These are phyloP conservation scores for Solanum acaule DNA, from an alignment of 257 asterid species.

Conservation along the genomic window DNA sequence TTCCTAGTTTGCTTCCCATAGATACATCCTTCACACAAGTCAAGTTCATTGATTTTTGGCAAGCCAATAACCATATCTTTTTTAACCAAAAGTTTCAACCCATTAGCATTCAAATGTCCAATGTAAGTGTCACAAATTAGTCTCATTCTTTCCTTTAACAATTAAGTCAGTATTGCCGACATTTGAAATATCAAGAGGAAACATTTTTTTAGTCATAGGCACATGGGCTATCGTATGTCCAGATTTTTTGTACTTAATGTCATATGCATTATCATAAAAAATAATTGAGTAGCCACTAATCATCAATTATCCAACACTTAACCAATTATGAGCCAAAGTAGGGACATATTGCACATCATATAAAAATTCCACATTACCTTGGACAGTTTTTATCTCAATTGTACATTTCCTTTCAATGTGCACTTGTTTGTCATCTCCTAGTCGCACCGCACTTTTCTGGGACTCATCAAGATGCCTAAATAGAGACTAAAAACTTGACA, in stretches of 20 bases:
- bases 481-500: not conserved
- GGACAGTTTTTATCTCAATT: not conserved
- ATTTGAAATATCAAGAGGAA: no score
- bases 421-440: not conserved
- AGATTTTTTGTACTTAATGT: not conserved
- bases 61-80: slow-evolving; percentile 9
- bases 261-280: not conserved
- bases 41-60: no score
- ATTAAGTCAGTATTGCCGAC: no score
- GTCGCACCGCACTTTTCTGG: no score
- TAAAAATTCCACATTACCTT: not conserved
- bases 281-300: not conserved
- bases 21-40: no score
- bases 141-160: no score
- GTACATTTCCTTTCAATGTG: slow-evolving; percentile 1
- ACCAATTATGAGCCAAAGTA: not conserved
- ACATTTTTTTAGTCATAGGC: no score
- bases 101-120: not conserved
- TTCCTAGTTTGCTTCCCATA: no score
- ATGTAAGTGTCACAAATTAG: not conserved
- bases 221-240: no score
- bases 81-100: not conserved
- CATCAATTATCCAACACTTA: slow-evolving; percentile 4
- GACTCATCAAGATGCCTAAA: slow-evolving; percentile 2
- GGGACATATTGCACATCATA: not conserved